phyloP scores from a whole-genome alignment of 1,284 basidiomycete species.

The Volvariella volvacea region DNA sequence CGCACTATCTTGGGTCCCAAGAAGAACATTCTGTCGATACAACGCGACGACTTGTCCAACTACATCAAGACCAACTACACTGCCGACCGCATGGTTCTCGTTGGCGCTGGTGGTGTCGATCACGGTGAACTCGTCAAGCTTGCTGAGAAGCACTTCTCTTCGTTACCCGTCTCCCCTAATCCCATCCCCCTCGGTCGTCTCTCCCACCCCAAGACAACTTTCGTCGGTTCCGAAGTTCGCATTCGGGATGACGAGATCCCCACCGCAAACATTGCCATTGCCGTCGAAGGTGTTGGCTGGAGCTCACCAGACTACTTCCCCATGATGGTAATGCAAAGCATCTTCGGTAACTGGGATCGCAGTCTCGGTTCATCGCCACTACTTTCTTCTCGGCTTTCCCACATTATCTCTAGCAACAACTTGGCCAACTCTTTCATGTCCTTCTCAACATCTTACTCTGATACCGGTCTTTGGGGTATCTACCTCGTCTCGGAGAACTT shows the following conservation, averaged over 20 bases:
- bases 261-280: conserved; percentile 92
- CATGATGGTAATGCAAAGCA: conserved; percentile 97
- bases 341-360: conserved; percentile 99
- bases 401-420: conserved; percentile 90
- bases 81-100: conserved; percentile 97
- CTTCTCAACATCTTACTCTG: conserved; percentile 99
- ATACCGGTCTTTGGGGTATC: conserved; percentile 99
- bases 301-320: conserved; percentile 98
- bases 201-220: conserved; percentile 71
- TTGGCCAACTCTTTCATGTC: conserved; percentile 99
- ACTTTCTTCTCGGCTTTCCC: conserved; percentile 87
- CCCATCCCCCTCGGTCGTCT: conserved; percentile 86
- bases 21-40: conserved; percentile 94
- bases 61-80: conserved; percentile 99
- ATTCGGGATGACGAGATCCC: conserved; percentile 89
- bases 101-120: conserved; percentile 93
- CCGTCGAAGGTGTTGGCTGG: conserved; percentile 98
- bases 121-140: conserved; percentile 92
- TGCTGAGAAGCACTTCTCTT: conserved; percentile 90
- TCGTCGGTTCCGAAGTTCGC: conserved; percentile 94
- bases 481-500: conserved; percentile 96
- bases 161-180: conserved; percentile 81
- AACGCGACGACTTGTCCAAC: conserved; percentile 79
- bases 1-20: conserved; percentile 98
- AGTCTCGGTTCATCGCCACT: conserved; percentile 88